phyloP scores from a whole-genome alignment of 1,284 basidiomycete genomes.

The Ganoderma lingzhi region DNA sequence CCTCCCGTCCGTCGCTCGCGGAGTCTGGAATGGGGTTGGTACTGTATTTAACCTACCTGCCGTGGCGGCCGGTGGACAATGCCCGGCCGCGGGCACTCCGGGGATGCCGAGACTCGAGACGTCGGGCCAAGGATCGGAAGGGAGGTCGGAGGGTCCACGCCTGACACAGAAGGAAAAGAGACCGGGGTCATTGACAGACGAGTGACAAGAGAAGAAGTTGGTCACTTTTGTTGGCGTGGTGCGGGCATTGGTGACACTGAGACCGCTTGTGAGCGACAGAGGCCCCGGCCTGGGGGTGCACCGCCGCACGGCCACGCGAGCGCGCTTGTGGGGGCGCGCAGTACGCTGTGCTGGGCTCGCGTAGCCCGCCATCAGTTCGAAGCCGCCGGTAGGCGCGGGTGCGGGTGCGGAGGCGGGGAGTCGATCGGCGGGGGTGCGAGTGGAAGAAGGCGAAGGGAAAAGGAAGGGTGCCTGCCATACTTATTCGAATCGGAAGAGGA shows the following conservation, averaged over 20 bases:
- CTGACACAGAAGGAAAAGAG: not conserved
- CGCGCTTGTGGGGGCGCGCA: not conserved
- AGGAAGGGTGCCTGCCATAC: not conserved
- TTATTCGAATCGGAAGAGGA: not conserved
- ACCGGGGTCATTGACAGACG: not conserved
- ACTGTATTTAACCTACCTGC: not conserved
- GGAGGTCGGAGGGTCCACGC: not conserved
- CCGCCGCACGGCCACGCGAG: constrained; percentile 7
- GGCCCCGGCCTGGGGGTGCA: not conserved
- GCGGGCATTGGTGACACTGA: not conserved
- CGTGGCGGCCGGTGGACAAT: not conserved
- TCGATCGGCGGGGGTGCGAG: not conserved
- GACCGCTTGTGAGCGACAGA: not conserved
- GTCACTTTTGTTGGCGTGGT: not conserved
- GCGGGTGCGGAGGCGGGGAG: not conserved
- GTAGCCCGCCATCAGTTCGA: too few species aligned
- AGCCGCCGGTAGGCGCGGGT: not conserved
- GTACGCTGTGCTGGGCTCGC: not conserved
- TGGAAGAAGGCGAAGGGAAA: not conserved
- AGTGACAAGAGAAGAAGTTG: not conserved
- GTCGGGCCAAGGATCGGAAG: not conserved
- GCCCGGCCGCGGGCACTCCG: not conserved
- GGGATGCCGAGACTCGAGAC: too few species aligned
- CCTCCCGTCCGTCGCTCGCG: not conserved
- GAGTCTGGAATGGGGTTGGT: not conserved